Base-by-base conservation (phyloP, 202 grass and related monocot genomes). In the Brachypodium distachyon region DNA sequence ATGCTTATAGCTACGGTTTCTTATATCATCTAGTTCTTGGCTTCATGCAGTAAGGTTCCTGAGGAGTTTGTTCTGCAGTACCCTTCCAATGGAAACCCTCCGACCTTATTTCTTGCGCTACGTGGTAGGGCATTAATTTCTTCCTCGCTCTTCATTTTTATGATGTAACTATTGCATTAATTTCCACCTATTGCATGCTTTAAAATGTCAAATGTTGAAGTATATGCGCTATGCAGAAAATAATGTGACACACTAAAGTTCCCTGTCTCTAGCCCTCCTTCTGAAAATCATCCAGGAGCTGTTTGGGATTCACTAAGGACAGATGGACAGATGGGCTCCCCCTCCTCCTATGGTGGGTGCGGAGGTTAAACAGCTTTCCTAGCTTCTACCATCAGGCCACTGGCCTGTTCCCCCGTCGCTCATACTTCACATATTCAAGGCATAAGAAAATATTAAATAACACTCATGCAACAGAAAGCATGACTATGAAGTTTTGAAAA, bases 1-100 rank as follows among this genome's bases (percentile, higher is more conserved):
- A 62, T 59, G 42, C 23, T 42, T 25, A 73, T 78, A 84, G 33
- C 53, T 69, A 60, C 16, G 17, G 14, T 19, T 18, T 25, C 82
- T 84, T 61, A 77, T 68, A 71, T 77, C 39, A 71, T 87, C 51
- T 55, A 84, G n/a, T 85, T 80, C 82, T 40, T 77, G n/a, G 6
- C 26, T 79, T 89, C 38, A 59, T 86, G 47, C 84, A 95, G 96
- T 83, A 98, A 98, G 84, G 89, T 98, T 69, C 89, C 91, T 33
- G 89, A 88, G 32, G 96, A 95, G 60, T 98, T 90, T 85, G 91
- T 98, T 84, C 85, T 98, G 59, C 96, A 98, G 90, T 85, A 95
- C 76, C 81, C 96, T 67, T 92, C 91, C 25, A 98, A 95, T 85
- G 96, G 89, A 50, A 98, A 98, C 26, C 96, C 91, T 37, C 96